phyloP scores from a whole-genome alignment of 495 filamentous ascomycete species.

The Xylaria curta region DNA sequence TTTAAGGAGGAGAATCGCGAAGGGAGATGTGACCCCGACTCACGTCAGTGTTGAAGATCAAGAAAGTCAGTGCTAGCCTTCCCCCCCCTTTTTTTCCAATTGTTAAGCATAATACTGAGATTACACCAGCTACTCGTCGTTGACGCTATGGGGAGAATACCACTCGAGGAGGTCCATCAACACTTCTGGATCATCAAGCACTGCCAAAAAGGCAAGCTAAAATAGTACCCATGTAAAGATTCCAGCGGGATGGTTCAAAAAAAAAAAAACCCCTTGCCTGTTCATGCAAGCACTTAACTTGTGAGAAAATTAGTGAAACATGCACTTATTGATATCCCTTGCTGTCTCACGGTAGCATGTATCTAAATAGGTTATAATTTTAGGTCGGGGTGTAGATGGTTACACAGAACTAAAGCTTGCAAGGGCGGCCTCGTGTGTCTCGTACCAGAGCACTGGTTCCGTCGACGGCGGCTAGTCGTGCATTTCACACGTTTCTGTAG shows the following conservation, averaged over 20 bases:
- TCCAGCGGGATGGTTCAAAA: not conserved
- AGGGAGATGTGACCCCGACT: no score
- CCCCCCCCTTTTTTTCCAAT: no score
- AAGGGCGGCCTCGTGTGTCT: not conserved
- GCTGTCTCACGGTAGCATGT: not conserved
- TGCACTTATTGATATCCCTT: not conserved
- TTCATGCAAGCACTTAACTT: constrained; percentile 19
- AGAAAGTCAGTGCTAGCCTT: no score
- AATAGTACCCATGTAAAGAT: not conserved
- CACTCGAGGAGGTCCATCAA: no score
- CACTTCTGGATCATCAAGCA: no score
- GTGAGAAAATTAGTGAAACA: not conserved
- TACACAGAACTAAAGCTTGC: not conserved
- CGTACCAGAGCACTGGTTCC: not conserved
- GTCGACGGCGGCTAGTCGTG: no score
- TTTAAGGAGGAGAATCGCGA: no score
- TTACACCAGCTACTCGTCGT: no score
- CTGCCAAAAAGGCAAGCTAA: not conserved
- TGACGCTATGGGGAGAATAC: no score
- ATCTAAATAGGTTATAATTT: not conserved
- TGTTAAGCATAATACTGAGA: no score
- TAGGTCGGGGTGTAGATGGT: not conserved
- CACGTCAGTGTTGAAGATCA: no score
- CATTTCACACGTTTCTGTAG: no score
- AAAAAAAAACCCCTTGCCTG: constrained; percentile 1